A percentile compares a stretch with the other conserved stretches of the same genome.
phyloP scores from a whole-genome alignment of 2,329 filamentous ascomycete species.

The Aspergillus sp. region DNA sequence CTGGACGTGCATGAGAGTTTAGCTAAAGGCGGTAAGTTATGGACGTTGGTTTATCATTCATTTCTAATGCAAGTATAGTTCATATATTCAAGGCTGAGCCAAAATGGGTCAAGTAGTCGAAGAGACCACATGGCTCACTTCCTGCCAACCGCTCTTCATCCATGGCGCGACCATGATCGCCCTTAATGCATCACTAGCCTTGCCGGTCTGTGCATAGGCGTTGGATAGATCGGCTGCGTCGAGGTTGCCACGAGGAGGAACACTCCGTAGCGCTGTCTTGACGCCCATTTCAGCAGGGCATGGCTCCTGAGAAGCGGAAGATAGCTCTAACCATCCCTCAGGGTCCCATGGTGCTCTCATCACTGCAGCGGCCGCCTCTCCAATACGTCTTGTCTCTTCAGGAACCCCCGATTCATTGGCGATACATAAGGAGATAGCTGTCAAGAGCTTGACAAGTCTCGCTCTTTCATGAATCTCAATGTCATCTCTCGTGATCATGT shows the following conservation, averaged over 20 bases:
- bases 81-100: background rate
- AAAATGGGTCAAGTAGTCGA: conserved; percentile 15
- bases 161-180: conserved; percentile 83
- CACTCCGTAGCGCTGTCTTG: conserved; percentile 72
- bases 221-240: conserved; percentile 70
- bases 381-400: conserved; percentile 57
- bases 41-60: conserved; percentile 3
- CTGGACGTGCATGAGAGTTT: background rate
- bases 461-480: conserved; percentile 67
- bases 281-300: conserved; percentile 77
- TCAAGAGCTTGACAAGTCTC: conserved; percentile 73
- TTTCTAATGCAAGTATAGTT: conserved; percentile 6
- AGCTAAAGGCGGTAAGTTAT: background rate
- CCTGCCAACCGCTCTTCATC: conserved; percentile 68
- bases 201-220: conserved; percentile 75
- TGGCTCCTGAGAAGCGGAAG: conserved; percentile 59
- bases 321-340: conserved; percentile 79
- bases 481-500: conserved; percentile 69
- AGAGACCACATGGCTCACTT: conserved; percentile 36
- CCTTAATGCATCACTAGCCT: conserved; percentile 73
- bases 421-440: conserved; percentile 68
- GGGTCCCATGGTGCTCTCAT: conserved; percentile 81
- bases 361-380: conserved; percentile 74
- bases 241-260: conserved; percentile 73
- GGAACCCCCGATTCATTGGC: conserved; percentile 47